A percentile compares a stretch with the other conserved stretches of the same genome.
Evolutionary conservation across 75 land plant species (phyloP).

Genomic region (Ceratopteris richardii): DNA sequence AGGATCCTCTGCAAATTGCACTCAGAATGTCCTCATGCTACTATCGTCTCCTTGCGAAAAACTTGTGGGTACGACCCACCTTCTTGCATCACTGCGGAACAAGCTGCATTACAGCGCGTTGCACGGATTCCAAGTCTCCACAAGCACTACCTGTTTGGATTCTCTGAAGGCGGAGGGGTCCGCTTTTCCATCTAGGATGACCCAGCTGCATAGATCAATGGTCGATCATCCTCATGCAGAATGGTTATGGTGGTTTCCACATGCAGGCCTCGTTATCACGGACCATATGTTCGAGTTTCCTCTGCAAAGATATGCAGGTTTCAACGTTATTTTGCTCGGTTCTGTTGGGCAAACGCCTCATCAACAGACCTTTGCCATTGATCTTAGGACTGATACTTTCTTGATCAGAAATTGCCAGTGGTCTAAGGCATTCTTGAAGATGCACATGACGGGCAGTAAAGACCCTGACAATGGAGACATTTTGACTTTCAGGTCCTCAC

Average conservation of each 20-base stretch:
- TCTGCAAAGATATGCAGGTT: conserved; percentile 51
- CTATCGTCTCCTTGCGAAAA: too few species aligned
- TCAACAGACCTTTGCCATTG: conserved; percentile 59
- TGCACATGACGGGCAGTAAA: too few species aligned
- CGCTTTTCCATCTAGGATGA: conserved; percentile 35
- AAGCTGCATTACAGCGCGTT: conserved; percentile 74
- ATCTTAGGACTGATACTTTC: conserved; percentile 79
- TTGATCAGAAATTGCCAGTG: conserved; percentile 81
- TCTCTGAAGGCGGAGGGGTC: conserved; percentile 53
- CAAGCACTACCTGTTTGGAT: conserved; percentile 69
- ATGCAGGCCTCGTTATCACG: conserved; percentile 71
- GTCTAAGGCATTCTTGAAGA: conserved; percentile 73
- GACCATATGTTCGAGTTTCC: conserved; percentile 90
- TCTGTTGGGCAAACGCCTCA: conserved; percentile 77
- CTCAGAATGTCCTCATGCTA: too few species aligned
- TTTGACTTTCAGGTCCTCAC: too few species aligned
- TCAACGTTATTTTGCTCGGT: conserved; percentile 82
- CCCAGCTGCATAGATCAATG: conserved; percentile 57
- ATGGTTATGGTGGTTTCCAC: conserved; percentile 80
- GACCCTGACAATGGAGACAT: too few species aligned
- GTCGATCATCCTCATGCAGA: conserved; percentile 64
- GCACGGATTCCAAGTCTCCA: conserved; percentile 60
- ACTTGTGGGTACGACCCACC: conserved; percentile 67
- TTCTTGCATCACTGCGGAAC: conserved; percentile 63
- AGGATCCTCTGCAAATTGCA: too few species aligned